phyloP scores from a whole-genome alignment of 495 filamentous ascomycete genomes.

The Acidomyces sp. region DNA sequence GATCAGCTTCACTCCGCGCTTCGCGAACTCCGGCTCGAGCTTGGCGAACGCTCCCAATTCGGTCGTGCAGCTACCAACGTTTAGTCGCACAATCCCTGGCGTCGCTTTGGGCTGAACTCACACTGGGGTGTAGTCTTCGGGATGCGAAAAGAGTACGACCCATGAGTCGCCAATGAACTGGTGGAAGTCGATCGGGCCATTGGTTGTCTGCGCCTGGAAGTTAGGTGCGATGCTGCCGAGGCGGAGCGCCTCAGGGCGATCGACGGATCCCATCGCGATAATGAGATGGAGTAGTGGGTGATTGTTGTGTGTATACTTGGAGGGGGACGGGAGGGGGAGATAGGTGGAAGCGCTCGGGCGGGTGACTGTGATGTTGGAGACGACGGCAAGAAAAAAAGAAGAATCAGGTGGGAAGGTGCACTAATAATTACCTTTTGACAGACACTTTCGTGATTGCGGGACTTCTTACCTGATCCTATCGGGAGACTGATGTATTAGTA shows the following conservation, averaged over 20 bases:
- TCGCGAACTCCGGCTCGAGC: slow-evolving; percentile 47
- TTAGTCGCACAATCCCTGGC: too few species aligned
- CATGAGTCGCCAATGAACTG: slow-evolving; percentile 89
- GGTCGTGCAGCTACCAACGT: slow-evolving; percentile 42
- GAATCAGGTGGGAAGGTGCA: too few species aligned
- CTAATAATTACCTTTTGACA: too few species aligned
- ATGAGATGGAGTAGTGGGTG: background rate
- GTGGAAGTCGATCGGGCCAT: slow-evolving; percentile 89
- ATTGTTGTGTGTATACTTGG: too few species aligned
- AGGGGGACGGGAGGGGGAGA: too few species aligned
- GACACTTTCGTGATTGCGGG: too few species aligned
- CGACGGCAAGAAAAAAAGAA: too few species aligned
- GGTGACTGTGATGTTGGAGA: too few species aligned
- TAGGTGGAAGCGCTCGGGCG: too few species aligned
- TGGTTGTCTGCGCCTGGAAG: slow-evolving; percentile 32
- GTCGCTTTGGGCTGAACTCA: background rate
- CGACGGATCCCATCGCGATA: slow-evolving; percentile 21
- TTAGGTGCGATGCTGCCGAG: slow-evolving; percentile 54
- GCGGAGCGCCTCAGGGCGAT: slow-evolving; percentile 45
- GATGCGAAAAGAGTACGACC: slow-evolving; percentile 66
- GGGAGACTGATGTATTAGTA: too few species aligned
- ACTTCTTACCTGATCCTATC: too few species aligned
- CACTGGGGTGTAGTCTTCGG: slow-evolving; percentile 57
- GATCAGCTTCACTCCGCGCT: slow-evolving; percentile 53
- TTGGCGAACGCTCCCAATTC: slow-evolving; percentile 57